A percentile compares a stretch with the other conserved stretches of the same genome.
Evolutionary conservation across 2,329 filamentous ascomycete genomes (phyloP).

Genomic region (Aspergillus terreus): DNA sequence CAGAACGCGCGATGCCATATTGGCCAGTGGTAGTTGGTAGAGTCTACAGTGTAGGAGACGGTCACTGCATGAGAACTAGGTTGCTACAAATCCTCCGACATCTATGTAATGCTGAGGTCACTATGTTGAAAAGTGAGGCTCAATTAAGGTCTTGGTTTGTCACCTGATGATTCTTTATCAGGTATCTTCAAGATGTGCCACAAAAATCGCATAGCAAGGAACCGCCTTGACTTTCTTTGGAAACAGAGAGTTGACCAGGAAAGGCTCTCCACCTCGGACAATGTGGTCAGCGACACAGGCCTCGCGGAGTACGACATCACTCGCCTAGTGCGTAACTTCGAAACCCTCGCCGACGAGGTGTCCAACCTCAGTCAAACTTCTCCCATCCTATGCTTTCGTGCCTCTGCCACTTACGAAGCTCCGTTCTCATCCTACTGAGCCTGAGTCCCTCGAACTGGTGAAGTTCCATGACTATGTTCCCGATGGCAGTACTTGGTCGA

Average conservation of each 20-base stretch:
- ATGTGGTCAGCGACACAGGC: not conserved
- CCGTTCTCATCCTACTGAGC: not conserved
- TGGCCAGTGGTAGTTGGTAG: too few relatives aligned
- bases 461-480: not conserved
- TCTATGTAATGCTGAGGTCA: not conserved
- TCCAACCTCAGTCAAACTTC: not conserved
- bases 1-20: too few relatives aligned
- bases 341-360: not conserved
- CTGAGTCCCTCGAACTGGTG: not conserved
- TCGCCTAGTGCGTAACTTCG: not conserved
- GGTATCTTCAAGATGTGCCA: not conserved
- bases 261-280: not conserved
- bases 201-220: not conserved
- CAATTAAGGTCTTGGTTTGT: not conserved
- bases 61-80: not conserved
- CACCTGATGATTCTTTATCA: not conserved
- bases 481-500: not conserved
- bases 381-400: not conserved
- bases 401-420: not conserved
- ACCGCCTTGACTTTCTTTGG: not conserved
- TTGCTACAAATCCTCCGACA: not conserved
- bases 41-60: too few relatives aligned
- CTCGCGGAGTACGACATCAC: not conserved
- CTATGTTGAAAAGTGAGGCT: not conserved
- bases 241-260: not conserved